These are phyloP conservation scores for Zygoascus sp. DNA, from an alignment of 1,139 yeast genomes.

Conservation along the genomic window DNA sequence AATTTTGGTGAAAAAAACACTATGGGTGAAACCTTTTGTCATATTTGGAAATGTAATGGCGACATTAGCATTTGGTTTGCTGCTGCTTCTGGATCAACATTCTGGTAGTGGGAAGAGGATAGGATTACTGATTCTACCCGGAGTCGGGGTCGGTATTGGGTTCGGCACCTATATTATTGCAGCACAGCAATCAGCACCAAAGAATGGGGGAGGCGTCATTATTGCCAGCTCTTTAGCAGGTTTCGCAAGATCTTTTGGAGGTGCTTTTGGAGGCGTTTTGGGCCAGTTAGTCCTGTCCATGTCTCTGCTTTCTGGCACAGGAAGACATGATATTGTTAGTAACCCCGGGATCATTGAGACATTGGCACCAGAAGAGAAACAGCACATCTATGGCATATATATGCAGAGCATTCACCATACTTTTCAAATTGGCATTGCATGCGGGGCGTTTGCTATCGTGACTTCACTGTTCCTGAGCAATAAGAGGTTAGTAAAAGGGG, in stretches of 20 bases:
- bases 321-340: not conserved
- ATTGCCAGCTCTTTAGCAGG: not conserved
- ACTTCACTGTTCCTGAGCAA: not conserved
- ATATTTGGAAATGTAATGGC: constrained; percentile 43
- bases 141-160: not conserved
- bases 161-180: not conserved
- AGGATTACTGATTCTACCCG: constrained; percentile 47
- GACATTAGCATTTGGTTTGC: constrained; percentile 51
- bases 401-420: not conserved
- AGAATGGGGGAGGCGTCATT: not conserved
- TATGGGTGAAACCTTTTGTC: constrained; percentile 36
- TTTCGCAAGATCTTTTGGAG: constrained; percentile 4
- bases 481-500: not conserved
- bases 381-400: not conserved
- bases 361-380: not conserved
- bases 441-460: not conserved
- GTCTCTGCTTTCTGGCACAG: not conserved
- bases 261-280: constrained; percentile 2
- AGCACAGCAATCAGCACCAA: not conserved
- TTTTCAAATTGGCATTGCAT: not conserved
- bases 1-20: constrained; percentile 41
- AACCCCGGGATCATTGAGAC: not conserved
- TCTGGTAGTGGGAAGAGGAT: constrained; percentile 42
- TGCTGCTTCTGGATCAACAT: constrained; percentile 41
- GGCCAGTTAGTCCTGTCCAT: not conserved